Conservation (phyloP, 2,329 filamentous ascomycete genomes). For the Sarocladium kiliense region DNA sequence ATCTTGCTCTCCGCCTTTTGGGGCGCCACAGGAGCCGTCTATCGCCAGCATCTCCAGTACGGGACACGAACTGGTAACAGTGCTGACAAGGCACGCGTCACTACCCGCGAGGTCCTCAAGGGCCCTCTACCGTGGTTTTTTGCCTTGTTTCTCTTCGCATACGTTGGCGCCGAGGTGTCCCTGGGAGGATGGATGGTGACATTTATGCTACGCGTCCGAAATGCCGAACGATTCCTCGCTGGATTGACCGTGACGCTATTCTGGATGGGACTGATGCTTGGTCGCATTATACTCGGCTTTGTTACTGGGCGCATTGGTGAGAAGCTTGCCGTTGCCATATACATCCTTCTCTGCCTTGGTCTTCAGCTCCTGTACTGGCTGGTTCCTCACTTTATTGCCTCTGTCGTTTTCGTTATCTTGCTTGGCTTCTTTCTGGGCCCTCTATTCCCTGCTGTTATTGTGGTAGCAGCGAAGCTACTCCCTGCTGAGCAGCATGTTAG, state of each 20-base stretch:
- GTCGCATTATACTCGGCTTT: conserved; percentile 26
- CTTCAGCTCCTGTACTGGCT: conserved; percentile 6
- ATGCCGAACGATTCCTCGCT: conserved; percentile 28
- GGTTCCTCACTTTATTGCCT: conserved; percentile 5
- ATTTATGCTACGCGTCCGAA: conserved; percentile 35
- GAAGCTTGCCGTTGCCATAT: conserved; percentile 10
- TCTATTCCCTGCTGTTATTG: conserved; percentile 12
- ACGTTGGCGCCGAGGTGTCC: conserved; percentile 36
- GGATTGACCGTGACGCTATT: conserved; percentile 35
- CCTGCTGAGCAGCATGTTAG: background rate
- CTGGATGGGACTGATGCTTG: conserved; percentile 37
- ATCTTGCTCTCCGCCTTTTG: too few species aligned
- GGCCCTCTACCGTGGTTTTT: too few species aligned
- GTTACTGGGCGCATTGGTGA: conserved; percentile 25
- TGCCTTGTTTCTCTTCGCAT: conserved; percentile 34
- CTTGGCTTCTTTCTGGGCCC: conserved; percentile 14
- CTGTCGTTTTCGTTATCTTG: conserved; percentile 9
- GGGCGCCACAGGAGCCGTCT: too few species aligned
- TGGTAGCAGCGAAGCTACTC: conserved; percentile 7
- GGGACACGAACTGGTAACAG: too few species aligned
- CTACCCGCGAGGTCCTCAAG: too few species aligned
- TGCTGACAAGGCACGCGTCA: too few species aligned
- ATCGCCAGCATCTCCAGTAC: too few species aligned
- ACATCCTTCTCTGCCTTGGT: background rate
- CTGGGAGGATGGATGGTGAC: conserved; percentile 40